Evolutionary conservation across 2,329 filamentous ascomycete genomes (phyloP), one percentile per base, ranked within the genome.

Genomic region (Achaetomium macrosporum): DNA sequence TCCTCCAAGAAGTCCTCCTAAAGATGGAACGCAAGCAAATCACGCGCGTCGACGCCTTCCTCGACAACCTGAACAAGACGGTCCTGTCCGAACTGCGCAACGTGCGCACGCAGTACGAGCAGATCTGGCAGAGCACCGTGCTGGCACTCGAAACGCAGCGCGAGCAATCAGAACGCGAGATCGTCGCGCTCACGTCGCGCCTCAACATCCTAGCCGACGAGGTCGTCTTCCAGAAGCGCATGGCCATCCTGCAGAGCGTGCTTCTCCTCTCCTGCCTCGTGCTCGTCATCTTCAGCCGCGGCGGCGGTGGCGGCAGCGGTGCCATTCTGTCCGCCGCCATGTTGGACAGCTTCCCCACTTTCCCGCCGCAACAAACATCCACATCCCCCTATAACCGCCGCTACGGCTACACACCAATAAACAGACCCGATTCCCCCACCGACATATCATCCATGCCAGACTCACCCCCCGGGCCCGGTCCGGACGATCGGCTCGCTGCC

Each of bases 121-220:
- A 96, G 65, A 84, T 97, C 12, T 97, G 92, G 91, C 91, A 96
- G 69, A 92, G 88, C 17, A 96, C 95, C 11, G 86, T 96, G 19
- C 85, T 96, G 51, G 91, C 95, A 30, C 81, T 97, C 13, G 90
- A 96, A 66, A 85, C 84, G 40, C 92, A 96, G 68, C 84, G 90
- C 40, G 87, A 95, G 65, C 85, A 90, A 61, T 88, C 88, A 15
- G 83, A 91, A 64, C 79, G 83, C 51, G 91, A 97, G 65, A 85
- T 95, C 55, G 77, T 90, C 40, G 91, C 91, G 3, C 77, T 97
- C 49, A 88, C 85, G 63, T 75, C 83, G 9, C 82, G 93, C 20
- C 79, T 99, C 39, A 91, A 88, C 53, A 77, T 97, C 31, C 79
- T 99, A 11, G 92, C 92, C n/a, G 92, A 97, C 64, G 93, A 99